Conservation (phyloP, 176 grass and related monocot species). For the Triticum dicoccoides region DNA sequence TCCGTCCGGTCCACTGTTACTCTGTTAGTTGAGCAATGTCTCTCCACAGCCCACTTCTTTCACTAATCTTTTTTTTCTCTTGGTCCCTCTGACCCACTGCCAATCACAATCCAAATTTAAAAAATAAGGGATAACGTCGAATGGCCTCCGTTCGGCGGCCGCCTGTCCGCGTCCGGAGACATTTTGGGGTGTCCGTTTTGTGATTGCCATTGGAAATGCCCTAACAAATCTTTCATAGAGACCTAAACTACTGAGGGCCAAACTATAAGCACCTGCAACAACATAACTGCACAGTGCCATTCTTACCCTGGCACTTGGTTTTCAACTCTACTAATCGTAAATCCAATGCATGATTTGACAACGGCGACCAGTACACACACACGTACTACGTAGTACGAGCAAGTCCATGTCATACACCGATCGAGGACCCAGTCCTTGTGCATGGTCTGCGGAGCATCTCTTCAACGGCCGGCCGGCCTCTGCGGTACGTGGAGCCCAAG, state of each 20-base stretch:
- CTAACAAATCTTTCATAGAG: too few species aligned
- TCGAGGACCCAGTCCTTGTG: background rate
- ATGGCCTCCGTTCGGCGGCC: too few species aligned
- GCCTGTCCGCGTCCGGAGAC: accelerated
- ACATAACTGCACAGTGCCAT: background rate
- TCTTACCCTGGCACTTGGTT: background rate
- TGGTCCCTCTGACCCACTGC: too few species aligned
- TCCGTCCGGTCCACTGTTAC: too few species aligned
- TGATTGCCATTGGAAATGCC: too few species aligned
- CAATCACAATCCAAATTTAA: too few species aligned
- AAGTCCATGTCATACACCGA: background rate
- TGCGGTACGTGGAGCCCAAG: background rate
- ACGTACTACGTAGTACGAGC: background rate
- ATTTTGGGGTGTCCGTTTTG: too few species aligned
- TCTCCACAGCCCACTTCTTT: too few species aligned
- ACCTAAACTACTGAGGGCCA: too few species aligned
- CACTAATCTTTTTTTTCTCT: too few species aligned
- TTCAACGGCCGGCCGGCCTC: background rate
- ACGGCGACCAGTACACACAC: background rate
- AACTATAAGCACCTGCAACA: background rate
- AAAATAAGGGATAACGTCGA: too few species aligned
- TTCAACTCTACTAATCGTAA: background rate
- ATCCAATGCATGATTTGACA: background rate
- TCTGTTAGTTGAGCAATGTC: too few species aligned
- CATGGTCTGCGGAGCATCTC: background rate